Percentiles rank a stretch among this genome's conserved stretches.
These are phyloP conservation scores for Agrocybe praecox DNA, from an alignment of 768 basidiomycete species.

Conservation along the genomic window DNA sequence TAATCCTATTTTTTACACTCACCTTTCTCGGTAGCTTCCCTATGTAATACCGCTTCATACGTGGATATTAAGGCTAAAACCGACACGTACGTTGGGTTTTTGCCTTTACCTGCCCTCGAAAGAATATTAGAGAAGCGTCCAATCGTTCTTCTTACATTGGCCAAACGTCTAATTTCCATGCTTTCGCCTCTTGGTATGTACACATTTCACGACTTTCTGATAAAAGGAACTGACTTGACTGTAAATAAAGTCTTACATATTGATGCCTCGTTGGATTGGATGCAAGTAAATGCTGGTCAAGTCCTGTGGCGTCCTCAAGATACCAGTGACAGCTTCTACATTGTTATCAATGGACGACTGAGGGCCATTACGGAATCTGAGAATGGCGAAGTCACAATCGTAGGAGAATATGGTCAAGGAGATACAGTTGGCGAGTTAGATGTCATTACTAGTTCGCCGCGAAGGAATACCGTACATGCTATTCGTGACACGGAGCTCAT, in stretches of 20 bases:
- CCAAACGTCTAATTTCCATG: slow-evolving; percentile 94
- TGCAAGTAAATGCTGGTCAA: slow-evolving; percentile 95
- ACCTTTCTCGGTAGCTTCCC: slow-evolving; percentile 59
- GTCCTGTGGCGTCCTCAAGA: slow-evolving; percentile 94
- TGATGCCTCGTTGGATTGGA: slow-evolving; percentile 96
- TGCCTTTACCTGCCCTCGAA: slow-evolving; percentile 88
- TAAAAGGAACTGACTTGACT: not conserved
- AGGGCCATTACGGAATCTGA: slow-evolving; percentile 86
- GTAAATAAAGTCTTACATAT: slow-evolving; percentile 81
- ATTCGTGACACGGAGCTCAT: slow-evolving; percentile 98
- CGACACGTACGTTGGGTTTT: slow-evolving; percentile 96
- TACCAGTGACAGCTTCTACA: slow-evolving; percentile 93
- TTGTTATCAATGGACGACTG: slow-evolving; percentile 95
- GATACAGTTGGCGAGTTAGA: slow-evolving; percentile 97
- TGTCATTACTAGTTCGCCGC: slow-evolving; percentile 88
- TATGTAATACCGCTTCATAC: slow-evolving; percentile 91
- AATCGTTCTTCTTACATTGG: slow-evolving; percentile 92
- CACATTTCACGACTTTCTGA: not conserved
- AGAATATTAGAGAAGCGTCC: slow-evolving; percentile 90
- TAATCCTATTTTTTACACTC: slow-evolving; percentile 2
- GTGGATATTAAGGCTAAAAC: slow-evolving; percentile 98
- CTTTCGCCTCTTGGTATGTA: slow-evolving; percentile 85
- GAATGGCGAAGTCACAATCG: slow-evolving; percentile 74
- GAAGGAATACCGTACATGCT: slow-evolving; percentile 92
- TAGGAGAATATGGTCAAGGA: slow-evolving; percentile 95